Evolutionary conservation across 225 moss, liverwort and hornwort species (phyloP).

Genomic region (Takakia lepidozioides): DNA sequence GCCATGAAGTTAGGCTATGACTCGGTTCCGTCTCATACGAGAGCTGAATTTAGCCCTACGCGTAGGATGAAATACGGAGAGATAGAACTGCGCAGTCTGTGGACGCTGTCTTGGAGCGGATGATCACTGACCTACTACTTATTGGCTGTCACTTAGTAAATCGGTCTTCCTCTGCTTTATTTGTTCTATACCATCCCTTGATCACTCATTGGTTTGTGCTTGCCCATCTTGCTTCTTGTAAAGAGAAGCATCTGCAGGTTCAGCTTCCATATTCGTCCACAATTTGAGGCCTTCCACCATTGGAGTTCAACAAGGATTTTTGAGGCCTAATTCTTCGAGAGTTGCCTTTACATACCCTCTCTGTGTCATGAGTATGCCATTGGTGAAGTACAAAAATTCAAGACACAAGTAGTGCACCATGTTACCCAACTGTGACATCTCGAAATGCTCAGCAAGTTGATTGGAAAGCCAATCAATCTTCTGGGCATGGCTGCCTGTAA

Average conservation of each 20-base stretch:
- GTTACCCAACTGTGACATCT: slow-evolving; percentile 8
- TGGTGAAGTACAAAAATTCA: background rate
- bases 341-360: background rate
- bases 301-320: background rate
- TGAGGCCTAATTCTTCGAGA: slow-evolving; percentile 3
- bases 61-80: too few relatives aligned
- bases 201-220: too few relatives aligned
- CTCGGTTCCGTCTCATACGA: too few relatives aligned
- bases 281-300: background rate
- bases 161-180: too few relatives aligned
- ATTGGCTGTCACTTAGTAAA: too few relatives aligned
- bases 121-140: too few relatives aligned
- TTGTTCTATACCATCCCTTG: too few relatives aligned
- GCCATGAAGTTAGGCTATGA: too few relatives aligned
- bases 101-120: too few relatives aligned
- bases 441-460: background rate
- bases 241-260: background rate
- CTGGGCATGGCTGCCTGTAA: slow-evolving; percentile 4
- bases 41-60: too few relatives aligned
- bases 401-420: background rate
- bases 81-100: too few relatives aligned
- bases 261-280: background rate
- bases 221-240: background rate
- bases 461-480: slow-evolving; percentile 3
- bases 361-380: slow-evolving; percentile 5